A percentile compares a stretch with the other conserved stretches of the same genome.
These are phyloP conservation scores for Emmonsia crescens DNA, from an alignment of 2,329 filamentous ascomycete genomes.

Conservation along the genomic window DNA sequence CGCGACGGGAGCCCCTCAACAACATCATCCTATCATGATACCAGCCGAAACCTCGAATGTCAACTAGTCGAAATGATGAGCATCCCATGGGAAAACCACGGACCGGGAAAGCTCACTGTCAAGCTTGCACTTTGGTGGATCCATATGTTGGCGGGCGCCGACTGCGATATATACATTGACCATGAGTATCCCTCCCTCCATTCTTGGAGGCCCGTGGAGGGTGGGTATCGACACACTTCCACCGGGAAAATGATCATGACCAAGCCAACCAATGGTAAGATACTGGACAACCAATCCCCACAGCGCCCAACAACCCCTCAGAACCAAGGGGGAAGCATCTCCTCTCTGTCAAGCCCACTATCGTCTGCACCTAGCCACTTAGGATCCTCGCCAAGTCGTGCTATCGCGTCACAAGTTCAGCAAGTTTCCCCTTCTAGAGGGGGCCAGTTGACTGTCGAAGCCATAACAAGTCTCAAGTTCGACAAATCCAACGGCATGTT, in stretches of 20 bases:
- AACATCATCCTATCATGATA: background rate
- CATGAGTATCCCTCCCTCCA: background rate
- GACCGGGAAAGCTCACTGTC: constrained; percentile 4
- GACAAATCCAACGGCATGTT: background rate
- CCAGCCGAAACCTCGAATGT: background rate
- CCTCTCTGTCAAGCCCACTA: background rate
- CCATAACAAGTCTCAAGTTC: background rate
- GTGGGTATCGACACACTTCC: too few relatives aligned
- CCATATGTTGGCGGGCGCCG: constrained; percentile 1
- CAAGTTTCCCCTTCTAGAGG: background rate
- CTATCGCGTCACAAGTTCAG: background rate
- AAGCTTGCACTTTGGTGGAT: constrained; percentile 8
- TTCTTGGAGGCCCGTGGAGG: constrained; percentile 2
- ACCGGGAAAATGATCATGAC: too few relatives aligned
- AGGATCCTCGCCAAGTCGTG: background rate
- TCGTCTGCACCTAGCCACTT: background rate
- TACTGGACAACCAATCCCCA: too few relatives aligned
- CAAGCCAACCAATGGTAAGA: too few relatives aligned
- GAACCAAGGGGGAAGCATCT: background rate
- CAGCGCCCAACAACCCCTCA: background rate
- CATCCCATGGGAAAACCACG: constrained; percentile 1
- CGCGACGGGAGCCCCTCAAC: background rate
- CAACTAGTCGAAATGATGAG: constrained; percentile 1
- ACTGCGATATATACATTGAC: background rate
- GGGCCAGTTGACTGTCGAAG: background rate